Evolutionary conservation across 2,329 filamentous ascomycete species (phyloP), one percentile per base, ranked within the genome.

Genomic region (Karstenula rhodostoma): DNA sequence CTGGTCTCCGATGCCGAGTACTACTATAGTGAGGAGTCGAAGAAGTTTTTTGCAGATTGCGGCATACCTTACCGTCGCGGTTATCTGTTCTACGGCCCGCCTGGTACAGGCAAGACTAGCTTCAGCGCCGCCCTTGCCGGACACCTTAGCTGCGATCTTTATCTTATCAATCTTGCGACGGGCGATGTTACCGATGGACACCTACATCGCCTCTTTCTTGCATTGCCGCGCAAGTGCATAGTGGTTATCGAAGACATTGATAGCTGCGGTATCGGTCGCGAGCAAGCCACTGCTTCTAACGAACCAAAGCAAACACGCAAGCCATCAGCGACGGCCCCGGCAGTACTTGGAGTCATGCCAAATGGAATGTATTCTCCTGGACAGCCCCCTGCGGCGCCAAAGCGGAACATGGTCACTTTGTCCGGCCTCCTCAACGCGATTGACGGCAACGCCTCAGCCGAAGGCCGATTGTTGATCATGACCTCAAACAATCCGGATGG

Each of bases 221-320:
- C 67, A 13, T 70, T 81, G n/a, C 76, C 74, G 13, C 63, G 66
- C 5, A 72, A 73, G 50, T 81, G 73, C 58, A 63, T 81, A 23
- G 71, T 81, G 13, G 69, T 81, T 2, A 63, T 81, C n/a, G 77
- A 81, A 60, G 78, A 81, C 56, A 78, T 74, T 40, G 75, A 82
- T 56, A 51, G 73, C 73, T 15, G 72, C 73, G 73, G 74, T 25
- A 70, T 75, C 15, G 67, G 61, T 44, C 72, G 72, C 33, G 72
- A 74, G 57, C 58, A 58, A 46, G 56, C 42, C 2, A 33, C 55
- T 12, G 23, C 47, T 35, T 27, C 23, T 9, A 42, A 3, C 22
- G 25, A 40, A n/a, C 37, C 37, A 15, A 40, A n/a, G 15, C 17
- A 40, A 2, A 9, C 29, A 35, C 29, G 17, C 48, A 37, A 37